These are phyloP conservation scores for Quercus wislizeni DNA, from an alignment of 306 rosid species.

Conservation along the genomic window DNA sequence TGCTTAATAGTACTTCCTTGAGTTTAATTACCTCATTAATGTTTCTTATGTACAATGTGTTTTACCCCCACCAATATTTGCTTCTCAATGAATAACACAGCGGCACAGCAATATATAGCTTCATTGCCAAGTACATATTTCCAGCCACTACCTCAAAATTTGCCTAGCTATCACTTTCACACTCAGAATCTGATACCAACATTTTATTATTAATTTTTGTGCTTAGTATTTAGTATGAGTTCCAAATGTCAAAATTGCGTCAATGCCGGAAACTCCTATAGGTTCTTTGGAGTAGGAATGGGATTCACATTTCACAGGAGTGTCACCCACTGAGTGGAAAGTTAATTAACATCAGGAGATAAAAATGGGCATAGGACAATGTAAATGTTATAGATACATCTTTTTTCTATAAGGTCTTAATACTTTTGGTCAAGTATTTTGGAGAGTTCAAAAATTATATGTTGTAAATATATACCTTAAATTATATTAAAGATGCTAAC, in stretches of 20 bases:
- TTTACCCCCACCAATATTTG: not conserved
- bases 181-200: not conserved
- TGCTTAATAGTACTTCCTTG: too few species aligned
- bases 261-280: not conserved
- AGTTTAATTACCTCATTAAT: not conserved
- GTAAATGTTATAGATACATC: too few species aligned
- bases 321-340: too few species aligned
- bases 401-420: too few species aligned
- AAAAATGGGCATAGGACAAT: not conserved
- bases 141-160: not conserved
- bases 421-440: too few species aligned
- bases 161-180: not conserved
- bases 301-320: not conserved
- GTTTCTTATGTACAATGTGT: not conserved
- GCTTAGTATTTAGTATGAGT: not conserved
- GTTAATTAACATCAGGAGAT: not conserved
- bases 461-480: too few species aligned
- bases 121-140: not conserved
- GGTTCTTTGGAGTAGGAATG: not conserved
- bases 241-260: slow-evolving; percentile 1
- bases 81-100: not conserved
- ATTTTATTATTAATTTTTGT: not conserved
- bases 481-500: too few species aligned
- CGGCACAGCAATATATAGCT: not conserved
- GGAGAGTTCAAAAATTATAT: too few species aligned